Evolutionary conservation across 352 stramenopile genomes (phyloP), one percentile per base, ranked within the genome.

Genomic region (Phytophthora pini): DNA sequence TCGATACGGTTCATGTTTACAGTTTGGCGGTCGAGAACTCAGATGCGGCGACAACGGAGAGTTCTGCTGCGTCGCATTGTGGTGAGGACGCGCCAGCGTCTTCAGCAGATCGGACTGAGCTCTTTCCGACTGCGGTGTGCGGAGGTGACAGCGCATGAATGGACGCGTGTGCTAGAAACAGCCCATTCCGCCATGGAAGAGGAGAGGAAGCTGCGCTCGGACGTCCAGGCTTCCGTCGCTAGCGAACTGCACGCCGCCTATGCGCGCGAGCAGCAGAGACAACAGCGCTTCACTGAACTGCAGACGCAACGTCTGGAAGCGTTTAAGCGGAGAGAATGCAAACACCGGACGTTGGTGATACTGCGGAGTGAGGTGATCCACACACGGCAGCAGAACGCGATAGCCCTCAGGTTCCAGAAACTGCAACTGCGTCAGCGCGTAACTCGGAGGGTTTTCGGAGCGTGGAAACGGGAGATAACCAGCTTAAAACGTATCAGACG

Each of bases 101-200:
- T 65, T 17, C 67, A 51, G 34, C 51, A 72, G 22, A 10, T 55
- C 6, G 61, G 67, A 5, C 68, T 85, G 6, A 52, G 54, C 5
- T 48, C 44, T 0, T 54, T 84, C 4, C 69, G 76, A 8, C 12
- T 88, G 41, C 65, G 70, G 15, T 80, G 76, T 36, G 39, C 73
- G 0, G 64, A 82, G 39, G 65, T 62, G 9, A 61, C 47, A 39
- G 50, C 70, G 20, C 32, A 67, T 6, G 72, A 84, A 26, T 88
- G 79, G 79, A 47, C 66, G 1, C 53, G 74, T 17, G 70, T 78
- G 7, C 70, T 87, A n/a, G 72, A 73, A 38, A 40, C 72, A 11
- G 72, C 79, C 1, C 75, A 77, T 8, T 8, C 44, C 2, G 75
- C 77, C 4, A 68, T 88, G 49, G 72, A 87, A 39, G 79, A 88